phyloP scores from a whole-genome alignment of 2,329 filamentous ascomycete genomes.

The Fusarium xyrophilum region DNA sequence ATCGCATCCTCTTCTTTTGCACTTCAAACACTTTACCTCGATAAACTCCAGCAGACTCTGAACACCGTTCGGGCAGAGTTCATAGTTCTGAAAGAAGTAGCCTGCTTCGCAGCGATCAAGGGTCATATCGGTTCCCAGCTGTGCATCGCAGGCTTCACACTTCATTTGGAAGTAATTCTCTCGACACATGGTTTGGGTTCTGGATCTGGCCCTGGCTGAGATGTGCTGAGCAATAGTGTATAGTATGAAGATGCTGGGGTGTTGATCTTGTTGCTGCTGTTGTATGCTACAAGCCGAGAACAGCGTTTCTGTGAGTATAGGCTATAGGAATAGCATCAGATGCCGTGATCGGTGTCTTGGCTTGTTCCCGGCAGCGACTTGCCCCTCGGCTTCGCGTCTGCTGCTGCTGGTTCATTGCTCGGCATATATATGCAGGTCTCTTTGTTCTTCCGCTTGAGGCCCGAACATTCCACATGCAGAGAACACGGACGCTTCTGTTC shows the following conservation, averaged over 20 bases:
- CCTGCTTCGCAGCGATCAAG: not conserved
- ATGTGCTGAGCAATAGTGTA: not conserved
- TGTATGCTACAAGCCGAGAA: accelerated
- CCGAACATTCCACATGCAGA: not conserved
- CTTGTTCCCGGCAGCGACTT: not conserved
- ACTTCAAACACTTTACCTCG: not conserved
- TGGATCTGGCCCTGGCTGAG: not conserved
- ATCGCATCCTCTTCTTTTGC: not conserved
- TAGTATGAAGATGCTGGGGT: accelerated
- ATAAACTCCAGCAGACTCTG: not conserved
- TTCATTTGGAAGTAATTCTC: not conserved
- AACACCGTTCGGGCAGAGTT: not conserved
- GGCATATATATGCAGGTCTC: not conserved
- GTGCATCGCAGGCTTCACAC: not conserved
- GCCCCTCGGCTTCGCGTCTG: not conserved
- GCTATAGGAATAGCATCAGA: not conserved
- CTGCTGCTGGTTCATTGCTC: not conserved
- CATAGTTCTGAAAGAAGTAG: not conserved
- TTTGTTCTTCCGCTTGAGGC: not conserved
- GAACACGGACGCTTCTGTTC: accelerated
- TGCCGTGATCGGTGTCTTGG: not conserved
- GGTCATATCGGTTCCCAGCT: not conserved
- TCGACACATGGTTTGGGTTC: not conserved
- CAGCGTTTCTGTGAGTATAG: accelerated
- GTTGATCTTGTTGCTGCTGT: not conserved